Conservation (phyloP, 768 basidiomycete species). For the Termitomyces titanicus region DNA sequence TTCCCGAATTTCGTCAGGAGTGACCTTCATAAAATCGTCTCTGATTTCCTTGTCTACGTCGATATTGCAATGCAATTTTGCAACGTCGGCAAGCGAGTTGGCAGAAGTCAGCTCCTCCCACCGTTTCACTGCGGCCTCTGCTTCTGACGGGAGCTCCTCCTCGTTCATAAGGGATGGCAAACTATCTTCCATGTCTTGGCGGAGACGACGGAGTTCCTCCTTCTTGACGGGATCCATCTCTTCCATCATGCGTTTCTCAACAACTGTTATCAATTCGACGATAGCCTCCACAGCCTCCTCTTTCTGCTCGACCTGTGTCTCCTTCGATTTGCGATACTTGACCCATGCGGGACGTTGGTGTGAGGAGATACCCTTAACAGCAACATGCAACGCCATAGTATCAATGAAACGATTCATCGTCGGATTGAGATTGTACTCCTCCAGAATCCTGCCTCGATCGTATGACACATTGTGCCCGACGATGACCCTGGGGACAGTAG, state of each 20-base stretch:
- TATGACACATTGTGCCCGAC: slow-evolving; percentile 97
- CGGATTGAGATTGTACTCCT: slow-evolving; percentile 74
- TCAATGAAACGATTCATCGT: slow-evolving; percentile 83
- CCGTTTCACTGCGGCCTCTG: slow-evolving; percentile 39
- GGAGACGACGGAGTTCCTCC: slow-evolving; percentile 34
- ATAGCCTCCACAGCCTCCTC: slow-evolving; percentile 64
- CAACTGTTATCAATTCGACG: slow-evolving; percentile 32
- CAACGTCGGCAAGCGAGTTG: slow-evolving; percentile 91
- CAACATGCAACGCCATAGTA: slow-evolving; percentile 93
- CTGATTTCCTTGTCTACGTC: slow-evolving; percentile 75
- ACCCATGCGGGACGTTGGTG: slow-evolving; percentile 94
- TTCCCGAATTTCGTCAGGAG: slow-evolving; percentile 60
- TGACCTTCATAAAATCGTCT: slow-evolving; percentile 68
- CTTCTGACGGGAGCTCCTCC: slow-evolving; percentile 28
- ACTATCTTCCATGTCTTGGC: slow-evolving; percentile 37
- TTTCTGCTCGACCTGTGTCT: slow-evolving; percentile 47
- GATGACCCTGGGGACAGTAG: slow-evolving; percentile 54
- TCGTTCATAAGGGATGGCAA: slow-evolving; percentile 21
- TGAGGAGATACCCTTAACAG: slow-evolving; percentile 90
- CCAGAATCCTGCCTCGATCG: slow-evolving; percentile 76
- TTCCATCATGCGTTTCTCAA: slow-evolving; percentile 45
- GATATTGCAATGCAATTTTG: slow-evolving; percentile 83
- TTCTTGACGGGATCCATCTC: slow-evolving; percentile 45
- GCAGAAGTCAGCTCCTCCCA: slow-evolving; percentile 95
- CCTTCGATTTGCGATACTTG: slow-evolving; percentile 74